Conservation (phyloP, 2,329 filamentous ascomycete species). For the Cordyceps farinosa region DNA sequence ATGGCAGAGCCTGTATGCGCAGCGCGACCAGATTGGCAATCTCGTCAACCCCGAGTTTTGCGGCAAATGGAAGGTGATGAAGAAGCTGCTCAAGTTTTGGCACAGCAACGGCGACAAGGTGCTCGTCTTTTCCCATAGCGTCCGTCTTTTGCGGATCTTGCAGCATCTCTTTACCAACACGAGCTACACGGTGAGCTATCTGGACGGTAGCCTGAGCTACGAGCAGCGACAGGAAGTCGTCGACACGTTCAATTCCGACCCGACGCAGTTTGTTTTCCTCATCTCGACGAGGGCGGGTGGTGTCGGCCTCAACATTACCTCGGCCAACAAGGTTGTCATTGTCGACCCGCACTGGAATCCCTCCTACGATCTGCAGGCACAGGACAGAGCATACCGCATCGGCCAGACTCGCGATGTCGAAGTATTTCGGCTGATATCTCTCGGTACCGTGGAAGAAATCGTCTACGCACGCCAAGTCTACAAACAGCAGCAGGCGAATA, state of each 20-base stretch:
- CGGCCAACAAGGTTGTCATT: conserved; percentile 96
- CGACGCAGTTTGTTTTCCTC: conserved; percentile 86
- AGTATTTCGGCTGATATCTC: conserved; percentile 85
- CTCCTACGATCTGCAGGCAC: conserved; percentile 87
- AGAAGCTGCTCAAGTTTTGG: conserved; percentile 86
- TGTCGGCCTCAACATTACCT: conserved; percentile 92
- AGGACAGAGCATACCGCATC: conserved; percentile 94
- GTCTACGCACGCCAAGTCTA: conserved; percentile 97
- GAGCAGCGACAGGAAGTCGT: conserved; percentile 79
- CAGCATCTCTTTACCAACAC: conserved; percentile 83
- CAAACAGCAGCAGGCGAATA: conserved; percentile 98
- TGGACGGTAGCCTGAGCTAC: conserved; percentile 81
- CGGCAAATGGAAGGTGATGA: conserved; percentile 93
- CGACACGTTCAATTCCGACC: conserved; percentile 86
- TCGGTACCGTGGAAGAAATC: conserved; percentile 93
- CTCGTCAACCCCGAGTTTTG: conserved; percentile 88
- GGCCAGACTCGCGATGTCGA: conserved; percentile 91
- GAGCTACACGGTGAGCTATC: conserved; percentile 83
- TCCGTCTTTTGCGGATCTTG: conserved; percentile 78
- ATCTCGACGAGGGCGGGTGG: conserved; percentile 93
- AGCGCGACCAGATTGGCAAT: conserved; percentile 73
- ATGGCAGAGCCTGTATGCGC: conserved; percentile 71
- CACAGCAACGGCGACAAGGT: conserved; percentile 88
- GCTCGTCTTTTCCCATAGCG: conserved; percentile 89
- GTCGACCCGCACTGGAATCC: conserved; percentile 99